Evolutionary conservation across 495 filamentous ascomycete species (phyloP), one percentile per base, ranked within the genome.

Genomic region (Patellaria atrata): DNA sequence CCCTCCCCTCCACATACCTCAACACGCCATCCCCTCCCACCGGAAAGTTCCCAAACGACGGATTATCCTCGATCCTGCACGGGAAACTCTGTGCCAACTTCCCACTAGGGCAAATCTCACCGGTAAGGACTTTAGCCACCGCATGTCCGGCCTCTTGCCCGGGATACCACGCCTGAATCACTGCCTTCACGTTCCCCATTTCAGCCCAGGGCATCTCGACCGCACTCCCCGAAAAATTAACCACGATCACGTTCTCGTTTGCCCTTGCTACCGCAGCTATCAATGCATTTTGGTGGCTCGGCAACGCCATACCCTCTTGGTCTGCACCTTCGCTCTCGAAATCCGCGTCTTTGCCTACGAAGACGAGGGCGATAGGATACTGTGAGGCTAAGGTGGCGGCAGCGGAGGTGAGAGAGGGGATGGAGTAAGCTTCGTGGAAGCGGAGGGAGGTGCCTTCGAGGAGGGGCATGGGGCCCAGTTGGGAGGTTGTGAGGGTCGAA

Each of bases 41-140:
- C 14, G 44, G 44, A 25, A 48, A 48, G 13, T 48, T 39, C 7
- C 44, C 40, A 21, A 39, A 48, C n/a, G 35, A 34, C 17, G 44
- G 44, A 5, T 37, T 20, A 32, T 48, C 41, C 22, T 48, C 45
- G 16, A 48, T 37, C 8, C 24, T 20, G 36, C 30, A 38, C 6
- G 45, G 41, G 61, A 79, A 82, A 5, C 67, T 77, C 32, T 71
- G 57, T 5, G 58, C 65, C 14, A 74, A 54, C 35, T 70, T 69
- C 14, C 58, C 72, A 28, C 63, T 67, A 4, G 72, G 71, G 40
- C 71, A 75, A 18, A 65, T 62, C 18, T 55, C 43, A 19, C 72
- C 70, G 25, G 67, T 64, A 1, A 75, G 56, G 6, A 75, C 58
- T 35, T 72, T 67, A 0, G 68, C 72, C 25, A 79, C 62, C 22